Base-by-base conservation (phyloP, 1,284 basidiomycete species). In the Xanthoconium separans region DNA sequence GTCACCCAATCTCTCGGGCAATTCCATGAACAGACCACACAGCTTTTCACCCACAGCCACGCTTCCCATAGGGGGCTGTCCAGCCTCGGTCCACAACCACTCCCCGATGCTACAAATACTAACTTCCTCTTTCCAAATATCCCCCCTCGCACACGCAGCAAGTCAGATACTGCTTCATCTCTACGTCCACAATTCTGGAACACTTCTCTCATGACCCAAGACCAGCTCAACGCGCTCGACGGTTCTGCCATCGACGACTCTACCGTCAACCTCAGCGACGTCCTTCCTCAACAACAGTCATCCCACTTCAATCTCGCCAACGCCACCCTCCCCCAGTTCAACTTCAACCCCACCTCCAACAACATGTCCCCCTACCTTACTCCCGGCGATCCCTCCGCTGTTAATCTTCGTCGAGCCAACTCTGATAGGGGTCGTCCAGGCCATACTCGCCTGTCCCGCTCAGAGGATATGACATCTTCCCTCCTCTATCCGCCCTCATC, bases 121-220 rank as follows among this genome's bases (percentile, higher is more conserved):
- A 66, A 59, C 61, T 72, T 70, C 54, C 67, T 74, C 24, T 63
- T 71, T 58, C 65, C 62, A 53, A 66, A 56, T 48, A 53, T 61
- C 43, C 73, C 73, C 51, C 72, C 71, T 36, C 77, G 80, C 48
- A 68, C 70, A 30, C 77, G 85, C 44, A 83, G 81, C 65, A 81
- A 85, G 60, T 84, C 83, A 4, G 85, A 87, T 55, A 81, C 83
- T 0, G 75, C 82, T 36, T 37, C 73, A 77, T 47, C 81, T 78
- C 53, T 62, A 1, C 70, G 68, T 58, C 78, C 80, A n/a, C 78
- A 77, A 0, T 69, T 76, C 31, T 87, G 84, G 81, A 76, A 79
- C 45, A 62, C 72, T 15, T 52, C 68, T 15, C 61, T 68, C 39
- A 61, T 70, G 52, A 65, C 60, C 18, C 65, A 66, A 67, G 61